These are phyloP conservation scores for Clohesyomyces aquaticus DNA, from an alignment of 495 filamentous ascomycete species.

Conservation along the genomic window DNA sequence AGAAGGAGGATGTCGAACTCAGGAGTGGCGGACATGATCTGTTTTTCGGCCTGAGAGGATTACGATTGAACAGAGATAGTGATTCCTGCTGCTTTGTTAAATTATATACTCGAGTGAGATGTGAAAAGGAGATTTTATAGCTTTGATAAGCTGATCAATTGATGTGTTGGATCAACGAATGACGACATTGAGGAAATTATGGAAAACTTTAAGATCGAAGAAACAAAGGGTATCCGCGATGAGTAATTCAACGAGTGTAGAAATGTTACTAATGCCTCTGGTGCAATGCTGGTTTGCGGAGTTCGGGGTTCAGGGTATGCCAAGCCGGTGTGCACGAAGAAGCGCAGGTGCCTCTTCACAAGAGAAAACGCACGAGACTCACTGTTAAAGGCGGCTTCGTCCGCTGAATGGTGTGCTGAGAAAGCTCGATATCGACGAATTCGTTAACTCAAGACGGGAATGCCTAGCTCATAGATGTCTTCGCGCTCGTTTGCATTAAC, in stretches of 20 bases:
- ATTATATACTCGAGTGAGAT: no score
- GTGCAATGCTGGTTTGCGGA: neutral
- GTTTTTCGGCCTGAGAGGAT: no score
- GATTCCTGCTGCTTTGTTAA: neutral
- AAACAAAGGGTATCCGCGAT: no score
- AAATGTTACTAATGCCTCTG: neutral
- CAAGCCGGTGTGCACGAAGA: no score
- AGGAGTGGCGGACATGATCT: neutral
- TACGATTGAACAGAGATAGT: neutral
- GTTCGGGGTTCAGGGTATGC: neutral
- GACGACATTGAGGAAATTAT: no score
- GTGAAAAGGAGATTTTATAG: no score
- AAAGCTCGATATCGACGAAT: neutral
- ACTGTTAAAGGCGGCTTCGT: no score
- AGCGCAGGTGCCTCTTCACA: neutral
- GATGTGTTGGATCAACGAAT: no score
- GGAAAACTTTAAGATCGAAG: no score
- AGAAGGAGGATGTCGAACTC: conserved; percentile 82
- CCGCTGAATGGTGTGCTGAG: neutral
- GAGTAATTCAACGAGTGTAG: neutral
- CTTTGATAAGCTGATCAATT: no score
- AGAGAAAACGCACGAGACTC: no score
- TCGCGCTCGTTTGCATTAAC: conserved; percentile 27
- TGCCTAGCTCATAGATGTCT: conserved; percentile 11
- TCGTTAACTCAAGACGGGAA: conserved; percentile 12